Base-by-base conservation (phyloP, 2,329 filamentous ascomycete species). In the Ceratocystis variospora region DNA sequence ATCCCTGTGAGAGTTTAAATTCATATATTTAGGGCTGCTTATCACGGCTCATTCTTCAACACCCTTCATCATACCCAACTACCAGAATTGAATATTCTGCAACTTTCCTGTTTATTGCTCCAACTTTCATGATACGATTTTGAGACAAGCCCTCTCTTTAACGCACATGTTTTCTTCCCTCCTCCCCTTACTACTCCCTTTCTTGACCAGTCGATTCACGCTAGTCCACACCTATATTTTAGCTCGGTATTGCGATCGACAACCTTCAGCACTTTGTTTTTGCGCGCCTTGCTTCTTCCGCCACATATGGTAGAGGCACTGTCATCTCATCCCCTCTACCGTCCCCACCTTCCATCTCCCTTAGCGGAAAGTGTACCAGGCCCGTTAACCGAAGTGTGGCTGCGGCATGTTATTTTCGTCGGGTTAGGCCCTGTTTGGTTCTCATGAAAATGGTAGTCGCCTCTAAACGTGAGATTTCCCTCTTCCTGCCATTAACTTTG, bases 171-270 rank as follows among this genome's bases (percentile, higher is more conserved):
- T 57, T 64, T n/a, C 22, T 50, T 57, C 19, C 28, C 48, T 19
- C 19, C 59, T 33, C 61, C 53, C 22, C 53, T 48, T 64, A 59
- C 62, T 59, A 28, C 62, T 37, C 50, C 22, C 31, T 44, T 57
- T 55, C 33, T 57, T 44, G 62, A 33, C 15, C n/a, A 7, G 12
- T n/a, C 55, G n/a, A n/a, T 15, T 22, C 12, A 3, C 17, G 55
- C 55, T 59, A 59, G 33, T 25, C 61, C 44, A 19, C 15, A 41
- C 5, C 31, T 28, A 19, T 46, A 7, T 62, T 46, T 45, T 62
- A 45, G 33, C 28, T 19, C 61, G 8, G 61, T 44, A 46, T 62
- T 62, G 61, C 37, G 37, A 62, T 59, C 55, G 55, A 37, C 55
- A 15, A 15, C 33, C 37, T 37, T 37, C 31, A 33, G 10, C 37